phyloP scores from a whole-genome alignment of 306 rosid species.

The Cucurbita moschata region DNA sequence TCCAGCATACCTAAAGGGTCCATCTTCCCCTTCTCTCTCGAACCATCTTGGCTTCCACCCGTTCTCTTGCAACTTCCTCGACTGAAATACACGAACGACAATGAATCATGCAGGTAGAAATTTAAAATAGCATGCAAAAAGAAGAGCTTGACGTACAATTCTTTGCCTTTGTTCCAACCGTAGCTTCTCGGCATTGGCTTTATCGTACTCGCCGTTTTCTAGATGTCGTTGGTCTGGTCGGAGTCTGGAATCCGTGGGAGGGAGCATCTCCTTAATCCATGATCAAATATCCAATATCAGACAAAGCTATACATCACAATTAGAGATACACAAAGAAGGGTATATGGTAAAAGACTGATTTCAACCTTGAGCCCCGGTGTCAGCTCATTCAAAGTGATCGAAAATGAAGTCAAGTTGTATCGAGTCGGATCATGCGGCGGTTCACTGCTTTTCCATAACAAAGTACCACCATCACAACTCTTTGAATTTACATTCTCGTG shows the following conservation, averaged over 20 bases:
- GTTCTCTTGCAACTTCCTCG: conserved; percentile 83
- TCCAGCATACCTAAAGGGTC: conserved; percentile 51
- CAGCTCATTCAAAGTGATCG: conserved; percentile 79
- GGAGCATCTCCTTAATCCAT: conserved; percentile 97
- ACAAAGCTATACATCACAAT: conserved; percentile 45
- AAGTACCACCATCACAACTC: conserved; percentile 33
- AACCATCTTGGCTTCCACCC: conserved; percentile 97
- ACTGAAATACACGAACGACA: conserved; percentile 16
- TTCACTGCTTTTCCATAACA: conserved; percentile 73
- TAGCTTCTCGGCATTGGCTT: conserved; percentile 79
- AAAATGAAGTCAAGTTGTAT: conserved; percentile 86
- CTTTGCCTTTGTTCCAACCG: conserved; percentile 91
- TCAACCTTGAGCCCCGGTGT: conserved; percentile 73
- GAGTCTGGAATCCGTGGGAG: conserved; percentile 94
- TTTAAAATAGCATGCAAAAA: background rate
- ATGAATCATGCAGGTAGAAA: background rate
- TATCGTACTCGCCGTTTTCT: conserved; percentile 91
- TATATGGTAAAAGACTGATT: conserved; percentile 12
- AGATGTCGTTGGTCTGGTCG: conserved; percentile 94
- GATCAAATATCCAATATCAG: conserved; percentile 87
- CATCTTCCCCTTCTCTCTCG: conserved; percentile 46
- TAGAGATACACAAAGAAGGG: conserved; percentile 33
- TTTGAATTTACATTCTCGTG: conserved; percentile 42
- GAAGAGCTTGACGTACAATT: conserved; percentile 48
- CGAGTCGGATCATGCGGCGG: conserved; percentile 59